These are phyloP conservation scores for Fusarium incarnatum DNA, from an alignment of 2,329 filamentous ascomycete species.

Conservation along the genomic window DNA sequence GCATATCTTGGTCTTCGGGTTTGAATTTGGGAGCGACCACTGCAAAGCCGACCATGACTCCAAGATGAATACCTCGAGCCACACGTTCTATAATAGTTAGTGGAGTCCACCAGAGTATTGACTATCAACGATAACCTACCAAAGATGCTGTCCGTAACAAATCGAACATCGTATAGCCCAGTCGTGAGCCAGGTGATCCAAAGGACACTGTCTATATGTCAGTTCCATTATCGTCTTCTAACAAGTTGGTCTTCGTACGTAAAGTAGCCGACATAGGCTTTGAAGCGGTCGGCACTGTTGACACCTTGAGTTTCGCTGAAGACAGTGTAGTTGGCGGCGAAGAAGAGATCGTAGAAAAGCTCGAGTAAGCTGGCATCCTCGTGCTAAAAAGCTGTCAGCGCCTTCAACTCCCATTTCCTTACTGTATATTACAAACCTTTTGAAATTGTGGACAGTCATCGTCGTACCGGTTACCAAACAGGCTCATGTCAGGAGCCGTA, in stretches of 20 bases:
- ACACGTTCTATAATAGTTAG: slow-evolving; percentile 56
- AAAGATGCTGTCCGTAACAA: slow-evolving; percentile 72
- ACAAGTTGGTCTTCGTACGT: slow-evolving; percentile 33
- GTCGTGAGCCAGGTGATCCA: slow-evolving; percentile 78
- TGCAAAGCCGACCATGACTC: slow-evolving; percentile 73
- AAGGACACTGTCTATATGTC: slow-evolving; percentile 58
- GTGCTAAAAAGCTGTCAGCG: slow-evolving; percentile 40
- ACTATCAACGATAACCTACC: slow-evolving; percentile 44
- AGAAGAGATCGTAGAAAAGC: slow-evolving; percentile 56
- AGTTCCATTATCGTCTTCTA: rapidly evolving
- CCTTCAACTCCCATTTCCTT: neutral
- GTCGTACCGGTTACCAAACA: slow-evolving; percentile 45
- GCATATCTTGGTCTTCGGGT: slow-evolving; percentile 52
- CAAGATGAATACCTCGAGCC: slow-evolving; percentile 70
- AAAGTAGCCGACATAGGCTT: slow-evolving; percentile 54
- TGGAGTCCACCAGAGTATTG: rapidly evolving
- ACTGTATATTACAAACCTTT: slow-evolving; percentile 31
- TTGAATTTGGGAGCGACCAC: slow-evolving; percentile 65
- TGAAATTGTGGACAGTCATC: slow-evolving; percentile 42
- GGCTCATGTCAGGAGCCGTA: slow-evolving; percentile 33
- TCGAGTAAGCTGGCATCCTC: slow-evolving; percentile 54
- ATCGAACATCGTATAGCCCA: slow-evolving; percentile 73
- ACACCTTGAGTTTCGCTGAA: slow-evolving; percentile 57
- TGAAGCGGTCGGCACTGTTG: slow-evolving; percentile 49
- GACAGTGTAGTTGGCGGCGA: slow-evolving; percentile 71